Evolutionary conservation across 2,329 filamentous ascomycete species (phyloP).

Genomic region (Allantophomopsis cytisporea): DNA sequence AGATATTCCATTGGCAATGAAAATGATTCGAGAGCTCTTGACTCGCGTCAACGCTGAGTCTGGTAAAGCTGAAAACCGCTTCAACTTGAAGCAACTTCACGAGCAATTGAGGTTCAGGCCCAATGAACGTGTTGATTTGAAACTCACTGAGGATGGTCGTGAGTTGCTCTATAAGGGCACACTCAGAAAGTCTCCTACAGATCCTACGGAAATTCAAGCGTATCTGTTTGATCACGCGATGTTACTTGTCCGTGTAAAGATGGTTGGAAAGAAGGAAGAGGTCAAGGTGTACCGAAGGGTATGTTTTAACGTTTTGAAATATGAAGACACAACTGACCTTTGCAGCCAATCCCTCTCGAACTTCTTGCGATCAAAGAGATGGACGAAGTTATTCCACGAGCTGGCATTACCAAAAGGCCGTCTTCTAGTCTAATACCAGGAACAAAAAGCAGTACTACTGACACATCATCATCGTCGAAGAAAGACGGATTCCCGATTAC

Average conservation of each 20-base stretch:
- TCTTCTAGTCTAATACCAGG: slow-evolving; percentile 71
- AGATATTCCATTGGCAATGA: slow-evolving; percentile 82
- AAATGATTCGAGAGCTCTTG: slow-evolving; percentile 75
- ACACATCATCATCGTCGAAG: slow-evolving; percentile 31
- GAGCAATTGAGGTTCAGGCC: slow-evolving; percentile 83
- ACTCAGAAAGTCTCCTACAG: slow-evolving; percentile 84
- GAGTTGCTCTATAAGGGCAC: slow-evolving; percentile 90
- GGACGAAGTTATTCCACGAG: slow-evolving; percentile 81
- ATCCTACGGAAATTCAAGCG: slow-evolving; percentile 79
- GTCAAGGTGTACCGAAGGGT: slow-evolving; percentile 81
- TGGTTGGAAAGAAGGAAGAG: slow-evolving; percentile 85
- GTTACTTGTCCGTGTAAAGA: slow-evolving; percentile 80
- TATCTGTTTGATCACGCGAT: slow-evolving; percentile 96
- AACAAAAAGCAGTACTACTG: slow-evolving; percentile 33
- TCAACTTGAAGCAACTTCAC: slow-evolving; percentile 86
- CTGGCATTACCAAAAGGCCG: slow-evolving; percentile 70
- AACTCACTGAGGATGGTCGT: slow-evolving; percentile 83
- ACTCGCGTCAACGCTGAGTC: slow-evolving; percentile 87
- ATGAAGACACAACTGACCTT: slow-evolving; percentile 2
- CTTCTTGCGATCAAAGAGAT: slow-evolving; percentile 89
- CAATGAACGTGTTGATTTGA: slow-evolving; percentile 84
- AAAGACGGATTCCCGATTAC: slow-evolving; percentile 86
- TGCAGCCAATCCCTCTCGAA: slow-evolving; percentile 79
- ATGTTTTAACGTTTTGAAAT: slow-evolving; percentile 12
- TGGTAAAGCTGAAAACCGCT: slow-evolving; percentile 93